Evolutionary conservation across 441 rosid species (phyloP).

Genomic region (Euphorbia schlechtendalii): DNA sequence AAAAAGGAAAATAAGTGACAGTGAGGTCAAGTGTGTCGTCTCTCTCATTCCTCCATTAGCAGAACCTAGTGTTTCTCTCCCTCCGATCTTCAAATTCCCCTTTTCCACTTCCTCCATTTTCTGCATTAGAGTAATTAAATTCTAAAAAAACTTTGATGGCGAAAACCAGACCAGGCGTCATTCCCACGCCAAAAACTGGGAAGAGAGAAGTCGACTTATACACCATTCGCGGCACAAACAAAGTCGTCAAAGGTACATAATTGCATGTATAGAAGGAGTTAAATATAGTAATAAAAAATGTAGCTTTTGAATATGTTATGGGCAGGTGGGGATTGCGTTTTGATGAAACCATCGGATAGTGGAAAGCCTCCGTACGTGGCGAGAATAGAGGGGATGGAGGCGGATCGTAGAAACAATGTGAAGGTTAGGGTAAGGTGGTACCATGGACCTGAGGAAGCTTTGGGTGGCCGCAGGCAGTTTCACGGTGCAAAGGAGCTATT

Average conservation of each 20-base stretch:
- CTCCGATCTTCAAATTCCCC: too few species aligned
- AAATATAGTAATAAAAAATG: background rate
- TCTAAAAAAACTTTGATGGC: constrained; percentile 49
- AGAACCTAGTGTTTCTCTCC: constrained; percentile 17
- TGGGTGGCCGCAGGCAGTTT: constrained; percentile 83
- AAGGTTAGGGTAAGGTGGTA: constrained; percentile 82
- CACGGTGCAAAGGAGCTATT: constrained; percentile 90
- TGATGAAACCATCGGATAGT: constrained; percentile 81
- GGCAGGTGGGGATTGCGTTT: constrained; percentile 74
- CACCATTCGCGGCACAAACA: constrained; percentile 78
- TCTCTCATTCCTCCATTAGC: constrained; percentile 14
- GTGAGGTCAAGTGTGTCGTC: too few species aligned
- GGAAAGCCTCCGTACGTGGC: constrained; percentile 84
- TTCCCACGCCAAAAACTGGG: constrained; percentile 49
- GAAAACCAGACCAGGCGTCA: constrained; percentile 60
- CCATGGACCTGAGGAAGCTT: constrained; percentile 84
- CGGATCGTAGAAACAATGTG: constrained; percentile 64
- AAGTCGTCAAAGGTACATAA: constrained; percentile 57
- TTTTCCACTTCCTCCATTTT: constrained; percentile 2
- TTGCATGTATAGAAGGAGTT: background rate
- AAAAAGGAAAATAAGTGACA: too few species aligned
- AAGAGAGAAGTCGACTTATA: constrained; percentile 73
- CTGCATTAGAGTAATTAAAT: background rate
- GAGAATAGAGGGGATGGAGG: constrained; percentile 68
- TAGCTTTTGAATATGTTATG: background rate